These are phyloP conservation scores for Kodamaea neixiangensis DNA, from an alignment of 805 yeast species.

Conservation along the genomic window DNA sequence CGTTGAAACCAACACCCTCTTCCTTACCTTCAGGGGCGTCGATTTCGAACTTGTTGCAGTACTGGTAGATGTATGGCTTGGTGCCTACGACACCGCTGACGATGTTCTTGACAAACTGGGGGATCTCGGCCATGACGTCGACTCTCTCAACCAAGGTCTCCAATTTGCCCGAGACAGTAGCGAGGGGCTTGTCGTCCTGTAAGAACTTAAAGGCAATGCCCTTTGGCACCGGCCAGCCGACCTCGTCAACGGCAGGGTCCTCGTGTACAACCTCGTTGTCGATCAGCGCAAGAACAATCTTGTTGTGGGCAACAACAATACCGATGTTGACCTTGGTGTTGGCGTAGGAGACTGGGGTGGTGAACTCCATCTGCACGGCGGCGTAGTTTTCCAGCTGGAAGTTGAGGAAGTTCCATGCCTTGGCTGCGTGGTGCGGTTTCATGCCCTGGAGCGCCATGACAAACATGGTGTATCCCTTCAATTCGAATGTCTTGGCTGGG, in stretches of 20 bases:
- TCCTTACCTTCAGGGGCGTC: slow-evolving; percentile 48
- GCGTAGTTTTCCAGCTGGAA: slow-evolving; percentile 76
- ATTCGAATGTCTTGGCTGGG: slow-evolving; percentile 30
- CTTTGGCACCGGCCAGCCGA: slow-evolving; percentile 90
- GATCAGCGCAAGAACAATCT: slow-evolving; percentile 62
- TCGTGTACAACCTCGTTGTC: slow-evolving; percentile 65
- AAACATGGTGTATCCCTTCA: slow-evolving; percentile 67
- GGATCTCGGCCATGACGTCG: slow-evolving; percentile 97
- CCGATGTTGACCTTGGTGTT: slow-evolving; percentile 79
- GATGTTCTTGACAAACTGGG: slow-evolving; percentile 87
- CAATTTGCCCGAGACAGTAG: slow-evolving; percentile 61
- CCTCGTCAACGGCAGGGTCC: slow-evolving; percentile 57
- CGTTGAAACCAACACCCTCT: slow-evolving; percentile 69
- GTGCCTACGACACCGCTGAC: slow-evolving; percentile 96
- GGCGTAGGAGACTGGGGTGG: slow-evolving; percentile 90
- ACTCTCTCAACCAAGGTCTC: slow-evolving; percentile 76
- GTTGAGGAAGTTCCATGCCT: slow-evolving; percentile 91
- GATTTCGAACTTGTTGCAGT: slow-evolving; percentile 62
- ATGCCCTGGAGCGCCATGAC: slow-evolving; percentile 97
- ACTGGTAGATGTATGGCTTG: slow-evolving; percentile 95
- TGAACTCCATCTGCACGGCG: slow-evolving; percentile 91
- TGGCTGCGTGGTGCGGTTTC: slow-evolving; percentile 99
- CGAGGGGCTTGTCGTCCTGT: slow-evolving; percentile 50
- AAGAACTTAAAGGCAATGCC: slow-evolving; percentile 57
- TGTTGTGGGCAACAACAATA: slow-evolving; percentile 63